Conservation (phyloP, 352 stramenopile species). For the Globisporangium sylvaticum region DNA sequence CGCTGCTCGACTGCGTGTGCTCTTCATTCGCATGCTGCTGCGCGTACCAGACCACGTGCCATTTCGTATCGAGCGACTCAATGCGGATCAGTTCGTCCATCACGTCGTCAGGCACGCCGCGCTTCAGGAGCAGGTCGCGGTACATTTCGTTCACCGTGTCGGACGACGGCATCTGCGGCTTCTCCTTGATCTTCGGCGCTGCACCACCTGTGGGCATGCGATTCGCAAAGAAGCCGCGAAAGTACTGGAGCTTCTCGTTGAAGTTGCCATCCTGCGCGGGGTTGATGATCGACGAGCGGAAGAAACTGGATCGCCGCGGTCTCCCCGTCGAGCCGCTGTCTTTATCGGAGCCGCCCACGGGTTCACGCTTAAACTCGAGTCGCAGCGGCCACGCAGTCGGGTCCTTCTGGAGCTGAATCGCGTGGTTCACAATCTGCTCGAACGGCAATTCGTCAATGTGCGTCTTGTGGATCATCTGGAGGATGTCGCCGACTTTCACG, state of each 20-base stretch:
- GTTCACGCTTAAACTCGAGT: slow-evolving; percentile 75
- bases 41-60: slow-evolving; percentile 81
- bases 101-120: slow-evolving; percentile 76
- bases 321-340: slow-evolving; percentile 25
- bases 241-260: slow-evolving; percentile 86
- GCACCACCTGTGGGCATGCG: slow-evolving; percentile 70
- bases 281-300: slow-evolving; percentile 65
- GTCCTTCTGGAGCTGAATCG: slow-evolving; percentile 69
- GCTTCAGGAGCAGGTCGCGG: slow-evolving; percentile 70
- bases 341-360: slow-evolving; percentile 17
- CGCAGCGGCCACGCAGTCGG: slow-evolving; percentile 59
- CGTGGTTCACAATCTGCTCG: slow-evolving; percentile 78
- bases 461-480: slow-evolving; percentile 77
- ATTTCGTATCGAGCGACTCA: slow-evolving; percentile 82
- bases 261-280: slow-evolving; percentile 72
- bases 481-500: slow-evolving; percentile 73
- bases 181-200: slow-evolving; percentile 65
- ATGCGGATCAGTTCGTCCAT: slow-evolving; percentile 85
- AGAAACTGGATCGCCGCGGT: slow-evolving; percentile 68
- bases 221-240: slow-evolving; percentile 81
- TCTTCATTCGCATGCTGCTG: slow-evolving; percentile 81
- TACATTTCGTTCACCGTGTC: slow-evolving; percentile 88
- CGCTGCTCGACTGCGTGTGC: slow-evolving; percentile 47
- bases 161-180: slow-evolving; percentile 45
- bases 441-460: slow-evolving; percentile 81